Percentiles rank a stretch among this genome's conserved stretches.
phyloP scores from a whole-genome alignment of 1,139 yeast genomes.

The Geotrichum carabidarum region DNA sequence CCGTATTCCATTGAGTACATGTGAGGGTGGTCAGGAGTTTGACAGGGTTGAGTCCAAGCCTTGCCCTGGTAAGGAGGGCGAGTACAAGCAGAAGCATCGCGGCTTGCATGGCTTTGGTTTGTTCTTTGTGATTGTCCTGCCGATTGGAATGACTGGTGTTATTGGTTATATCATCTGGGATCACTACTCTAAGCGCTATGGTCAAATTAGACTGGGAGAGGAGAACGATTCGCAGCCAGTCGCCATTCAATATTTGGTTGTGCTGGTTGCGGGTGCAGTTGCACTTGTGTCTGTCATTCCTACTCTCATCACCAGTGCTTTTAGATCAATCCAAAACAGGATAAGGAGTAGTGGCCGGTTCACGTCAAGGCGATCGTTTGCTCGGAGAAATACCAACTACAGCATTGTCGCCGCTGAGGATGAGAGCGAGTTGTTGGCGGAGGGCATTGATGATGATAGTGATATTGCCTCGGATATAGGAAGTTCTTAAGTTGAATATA shows the following conservation, averaged over 20 bases:
- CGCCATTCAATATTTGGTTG: constrained; percentile 26
- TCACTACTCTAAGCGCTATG: constrained; percentile 71
- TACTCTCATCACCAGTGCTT: constrained; percentile 19
- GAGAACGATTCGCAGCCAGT: constrained; percentile 44
- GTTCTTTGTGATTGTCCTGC: constrained; percentile 51
- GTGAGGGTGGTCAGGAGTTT: constrained; percentile 63
- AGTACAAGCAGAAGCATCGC: constrained; percentile 56
- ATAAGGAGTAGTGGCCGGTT: constrained; percentile 14
- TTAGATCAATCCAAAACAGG: constrained; percentile 16
- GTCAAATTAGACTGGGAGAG: constrained; percentile 81
- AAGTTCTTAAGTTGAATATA: constrained; percentile 5
- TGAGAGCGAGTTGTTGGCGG: constrained; percentile 18
- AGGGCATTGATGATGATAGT: constrained; percentile 4
- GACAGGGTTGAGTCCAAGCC: constrained; percentile 64
- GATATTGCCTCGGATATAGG: constrained; percentile 8
- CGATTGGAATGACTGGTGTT: constrained; percentile 52
- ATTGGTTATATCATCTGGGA: constrained; percentile 74
- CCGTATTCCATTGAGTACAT: constrained; percentile 65
- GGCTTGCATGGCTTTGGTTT: constrained; percentile 53
- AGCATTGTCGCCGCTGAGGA: constrained; percentile 20
- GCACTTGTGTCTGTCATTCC: constrained; percentile 36
- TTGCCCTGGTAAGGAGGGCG: constrained; percentile 82
- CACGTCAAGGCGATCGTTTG: constrained; percentile 24
- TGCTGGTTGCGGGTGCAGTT: constrained; percentile 35
- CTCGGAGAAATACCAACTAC: constrained; percentile 16